Conservation (phyloP, 176 grass and related monocot genomes). For the Microstegium vimineum region DNA sequence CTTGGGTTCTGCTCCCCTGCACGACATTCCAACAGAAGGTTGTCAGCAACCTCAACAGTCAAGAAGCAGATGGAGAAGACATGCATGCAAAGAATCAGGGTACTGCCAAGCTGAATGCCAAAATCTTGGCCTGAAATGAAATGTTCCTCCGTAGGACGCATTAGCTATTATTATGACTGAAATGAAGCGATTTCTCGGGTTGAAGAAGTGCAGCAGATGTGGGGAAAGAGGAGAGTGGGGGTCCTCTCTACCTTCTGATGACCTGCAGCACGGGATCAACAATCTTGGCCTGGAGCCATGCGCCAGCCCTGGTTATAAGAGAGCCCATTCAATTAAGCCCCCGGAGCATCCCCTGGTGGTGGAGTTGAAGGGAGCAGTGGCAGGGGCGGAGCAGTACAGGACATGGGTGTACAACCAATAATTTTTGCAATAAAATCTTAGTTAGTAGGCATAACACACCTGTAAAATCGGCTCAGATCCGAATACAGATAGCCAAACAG, state of each 20-base stretch:
- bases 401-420: neutral
- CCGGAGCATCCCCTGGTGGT: neutral
- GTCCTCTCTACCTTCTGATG: constrained; percentile 51
- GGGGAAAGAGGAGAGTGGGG: neutral
- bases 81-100: neutral
- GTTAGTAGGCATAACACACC: neutral
- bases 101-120: neutral
- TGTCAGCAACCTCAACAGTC: neutral
- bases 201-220: neutral
- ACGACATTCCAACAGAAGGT: constrained; percentile 11
- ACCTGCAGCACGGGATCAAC: constrained; percentile 66
- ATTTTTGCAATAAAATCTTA: neutral
- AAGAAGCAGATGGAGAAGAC: neutral
- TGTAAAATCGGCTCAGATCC: neutral
- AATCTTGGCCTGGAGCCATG: constrained; percentile 63
- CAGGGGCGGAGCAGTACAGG: neutral
- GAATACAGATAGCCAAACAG: neutral
- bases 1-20: constrained; percentile 85
- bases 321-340: constrained; percentile 39
- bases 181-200: neutral
- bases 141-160: neutral
- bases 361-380: neutral
- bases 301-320: constrained; percentile 23
- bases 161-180: neutral
- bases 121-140: neutral